Base-by-base conservation (phyloP, 148 eudicot genomes). In the Chenopodium berlandieri region DNA sequence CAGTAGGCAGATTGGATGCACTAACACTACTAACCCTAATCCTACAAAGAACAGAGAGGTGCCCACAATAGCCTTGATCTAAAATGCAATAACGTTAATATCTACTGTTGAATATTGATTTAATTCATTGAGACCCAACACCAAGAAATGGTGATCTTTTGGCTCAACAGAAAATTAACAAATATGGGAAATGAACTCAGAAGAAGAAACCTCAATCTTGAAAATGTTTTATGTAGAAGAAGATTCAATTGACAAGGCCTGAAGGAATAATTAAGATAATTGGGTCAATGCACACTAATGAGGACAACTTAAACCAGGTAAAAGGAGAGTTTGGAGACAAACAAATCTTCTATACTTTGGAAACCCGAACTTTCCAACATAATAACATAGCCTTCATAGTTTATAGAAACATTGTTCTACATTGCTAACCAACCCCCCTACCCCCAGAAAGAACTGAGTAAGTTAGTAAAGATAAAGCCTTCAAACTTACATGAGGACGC, bases 401-500 rank as follows among this genome's bases (percentile, higher is more conserved):
- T 7, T 20, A 2, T 62, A 30, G 5, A 56, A 56, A 17, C 16
- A 56, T 56, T 48, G 34, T 73, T n/a, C 60, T n/a, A n/a, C 30
- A n/a, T n/a, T 4, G 4, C n/a, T 37, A 12, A 70, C 52, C 5
- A 40, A 40, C 44, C 44, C 44, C 44, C 44, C 44, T 40, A 5
- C 52, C 52, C 20, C 75, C 20, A 20, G 8, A 4, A 44, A 44
- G 22, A 71, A 4, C 10, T 8, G 1, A 27, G 30, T 27, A 27
- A 27, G 30, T 27, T 1, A 1, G 2, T 44, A 72, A 47, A 27
- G 9, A 27, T 27, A 4, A 13, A 19, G n/a, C 44, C 44, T 5
- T 73, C 10, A 73, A 69, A 88, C 97, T 88, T 90, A 95, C 98
- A 94, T 96, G 60, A 96, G 95, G 46, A 96, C 90, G 77, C 82